A percentile compares a stretch with the other conserved stretches of the same genome.
Conservation (phyloP, 179 eudicot genomes). For the Drosera spatulata region DNA sequence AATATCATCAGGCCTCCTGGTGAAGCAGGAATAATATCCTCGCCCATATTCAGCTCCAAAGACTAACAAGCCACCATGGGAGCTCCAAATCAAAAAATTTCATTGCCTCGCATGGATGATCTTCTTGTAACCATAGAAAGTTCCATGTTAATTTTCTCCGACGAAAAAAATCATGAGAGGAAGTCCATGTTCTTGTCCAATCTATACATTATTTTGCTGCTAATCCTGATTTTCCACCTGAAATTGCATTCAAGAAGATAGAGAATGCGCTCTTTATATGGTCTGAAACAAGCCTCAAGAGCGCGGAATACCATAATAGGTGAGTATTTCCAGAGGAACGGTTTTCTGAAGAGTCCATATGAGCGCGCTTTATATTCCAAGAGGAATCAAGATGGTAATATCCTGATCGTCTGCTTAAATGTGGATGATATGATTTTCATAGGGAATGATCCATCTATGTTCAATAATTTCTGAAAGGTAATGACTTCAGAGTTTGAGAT, state of each 20-base stretch:
- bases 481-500: not conserved
- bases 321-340: not conserved
- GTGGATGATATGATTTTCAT: not conserved
- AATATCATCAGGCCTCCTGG: no score
- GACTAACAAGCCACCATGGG: slow-evolving; percentile 30
- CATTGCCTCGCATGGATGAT: slow-evolving; percentile 31
- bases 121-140: slow-evolving; percentile 39
- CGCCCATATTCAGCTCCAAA: not conserved
- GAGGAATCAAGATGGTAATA: not conserved
- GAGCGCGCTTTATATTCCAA: not conserved
- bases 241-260: slow-evolving; percentile 24
- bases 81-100: slow-evolving; percentile 25
- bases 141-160: slow-evolving; percentile 33
- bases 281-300: slow-evolving; percentile 1
- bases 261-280: slow-evolving; percentile 23
- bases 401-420: not conserved
- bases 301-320: not conserved
- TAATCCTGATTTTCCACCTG: slow-evolving; percentile 44
- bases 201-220: slow-evolving; percentile 61
- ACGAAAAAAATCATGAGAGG: slow-evolving; percentile 19
- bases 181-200: slow-evolving; percentile 50
- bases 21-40: no score
- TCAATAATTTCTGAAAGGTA: not conserved
- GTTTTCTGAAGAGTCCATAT: not conserved
- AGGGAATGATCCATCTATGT: not conserved